Conservation (phyloP, 768 basidiomycete species). For the Mycena floridula region DNA sequence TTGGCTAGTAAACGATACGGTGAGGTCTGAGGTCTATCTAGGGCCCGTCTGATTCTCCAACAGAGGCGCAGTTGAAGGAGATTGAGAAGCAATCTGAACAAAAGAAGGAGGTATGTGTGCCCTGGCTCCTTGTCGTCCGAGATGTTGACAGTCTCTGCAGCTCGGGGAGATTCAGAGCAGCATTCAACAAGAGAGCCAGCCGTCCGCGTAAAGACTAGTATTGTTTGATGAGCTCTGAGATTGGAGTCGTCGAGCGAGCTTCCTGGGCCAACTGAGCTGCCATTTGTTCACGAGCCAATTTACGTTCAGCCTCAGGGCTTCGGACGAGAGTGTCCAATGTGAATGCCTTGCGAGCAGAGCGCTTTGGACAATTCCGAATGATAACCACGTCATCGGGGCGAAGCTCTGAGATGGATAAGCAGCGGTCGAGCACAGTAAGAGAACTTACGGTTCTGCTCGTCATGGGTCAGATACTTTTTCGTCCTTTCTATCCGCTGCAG, state of each 20-base stretch:
- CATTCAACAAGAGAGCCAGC: slow-evolving; percentile 35
- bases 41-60: too few relatives aligned
- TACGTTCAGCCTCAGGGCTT: slow-evolving; percentile 63
- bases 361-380: slow-evolving; percentile 77
- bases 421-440: slow-evolving; percentile 1
- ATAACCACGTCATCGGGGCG: slow-evolving; percentile 64
- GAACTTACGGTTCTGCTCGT: slow-evolving; percentile 60
- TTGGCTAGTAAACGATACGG: slow-evolving; percentile 55
- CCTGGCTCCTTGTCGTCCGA: slow-evolving; percentile 4
- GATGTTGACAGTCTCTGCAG: slow-evolving; percentile 27
- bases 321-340: slow-evolving; percentile 57
- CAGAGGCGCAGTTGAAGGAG: slow-evolving; percentile 80
- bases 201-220: slow-evolving; percentile 10
- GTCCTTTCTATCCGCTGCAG: slow-evolving; percentile 63
- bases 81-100: slow-evolving; percentile 73
- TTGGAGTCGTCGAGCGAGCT: slow-evolving; percentile 7
- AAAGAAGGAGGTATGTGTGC: slow-evolving; percentile 63
- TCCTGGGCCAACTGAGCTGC: slow-evolving; percentile 5
- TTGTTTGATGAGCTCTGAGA: slow-evolving; percentile 5
- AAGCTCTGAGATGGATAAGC: slow-evolving; percentile 35
- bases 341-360: slow-evolving; percentile 77
- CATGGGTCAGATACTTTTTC: slow-evolving; percentile 76
- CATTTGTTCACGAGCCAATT: slow-evolving; percentile 16
- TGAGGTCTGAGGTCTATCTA: too few relatives aligned
- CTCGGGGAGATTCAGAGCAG: slow-evolving; percentile 63